Percentiles rank a stretch among this genome's conserved stretches.
phyloP scores from a whole-genome alignment of 1,284 basidiomycete genomes.

The Agaricales sp. region DNA sequence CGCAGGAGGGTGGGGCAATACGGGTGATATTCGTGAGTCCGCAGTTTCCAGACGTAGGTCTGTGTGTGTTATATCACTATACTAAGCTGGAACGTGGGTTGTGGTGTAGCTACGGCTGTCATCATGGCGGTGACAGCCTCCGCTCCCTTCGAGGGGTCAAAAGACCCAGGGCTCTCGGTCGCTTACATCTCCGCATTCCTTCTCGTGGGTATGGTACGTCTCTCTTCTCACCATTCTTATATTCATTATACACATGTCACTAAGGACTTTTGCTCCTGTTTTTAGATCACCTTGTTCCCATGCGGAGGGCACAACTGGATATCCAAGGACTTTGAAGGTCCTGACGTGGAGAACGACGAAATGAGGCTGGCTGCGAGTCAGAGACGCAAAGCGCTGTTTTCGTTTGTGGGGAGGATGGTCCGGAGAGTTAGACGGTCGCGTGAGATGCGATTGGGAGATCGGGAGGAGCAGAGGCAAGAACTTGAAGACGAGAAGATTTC shows the following conservation, averaged over 20 bases:
- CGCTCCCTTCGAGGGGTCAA: constrained; percentile 39
- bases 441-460: neutral
- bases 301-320: constrained; percentile 42
- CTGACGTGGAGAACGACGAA: constrained; percentile 47
- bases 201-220: constrained; percentile 32
- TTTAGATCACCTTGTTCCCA: constrained; percentile 53
- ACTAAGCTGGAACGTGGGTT: neutral
- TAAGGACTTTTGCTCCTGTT: neutral
- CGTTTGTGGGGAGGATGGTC: neutral
- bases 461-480: neutral
- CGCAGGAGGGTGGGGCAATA: constrained; percentile 57
- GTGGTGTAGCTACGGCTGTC: constrained; percentile 48
- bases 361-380: constrained; percentile 29
- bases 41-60: too few species aligned
- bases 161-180: constrained; percentile 47
- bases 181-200: constrained; percentile 46
- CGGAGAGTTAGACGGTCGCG: neutral
- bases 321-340: constrained; percentile 50
- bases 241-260: neutral
- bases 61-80: too few species aligned
- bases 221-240: neutral
- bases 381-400: constrained; percentile 14
- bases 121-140: constrained; percentile 42
- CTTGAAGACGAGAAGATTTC: neutral
- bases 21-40: constrained; percentile 59